A percentile compares a stretch with the other conserved stretches of the same genome.
Evolutionary conservation across 768 basidiomycete genomes (phyloP).

Genomic region (Crassisporium funariophilum): DNA sequence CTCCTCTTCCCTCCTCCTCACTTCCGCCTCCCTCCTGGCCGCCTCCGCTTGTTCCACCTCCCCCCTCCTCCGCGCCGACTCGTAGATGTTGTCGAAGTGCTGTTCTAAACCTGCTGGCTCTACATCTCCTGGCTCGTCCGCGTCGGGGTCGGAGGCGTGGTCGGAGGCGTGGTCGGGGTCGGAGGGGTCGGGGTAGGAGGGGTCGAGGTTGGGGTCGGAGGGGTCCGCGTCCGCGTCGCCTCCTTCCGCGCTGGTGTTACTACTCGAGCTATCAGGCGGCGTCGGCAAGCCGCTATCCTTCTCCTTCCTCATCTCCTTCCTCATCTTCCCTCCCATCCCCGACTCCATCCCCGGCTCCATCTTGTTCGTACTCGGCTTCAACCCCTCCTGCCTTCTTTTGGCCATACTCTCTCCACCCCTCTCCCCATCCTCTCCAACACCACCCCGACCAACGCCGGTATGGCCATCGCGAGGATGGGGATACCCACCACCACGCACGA

Average conservation of each 20-base stretch:
- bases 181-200: no score
- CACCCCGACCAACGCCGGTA: neutral
- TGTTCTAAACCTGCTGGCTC: no score
- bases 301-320: constrained; percentile 2
- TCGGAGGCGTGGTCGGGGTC: no score
- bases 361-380: neutral
- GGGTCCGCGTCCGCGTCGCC: neutral
- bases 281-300: neutral
- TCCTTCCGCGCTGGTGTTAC: neutral
- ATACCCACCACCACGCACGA: neutral
- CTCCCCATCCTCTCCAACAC: neutral
- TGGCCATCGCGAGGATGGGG: constrained; percentile 11
- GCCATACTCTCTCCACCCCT: neutral
- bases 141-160: no score
- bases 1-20: no score
- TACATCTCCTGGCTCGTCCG: no score
- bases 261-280: constrained; percentile 1
- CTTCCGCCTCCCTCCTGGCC: no score
- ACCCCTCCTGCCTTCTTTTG: neutral
- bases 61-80: no score
- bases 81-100: no score
- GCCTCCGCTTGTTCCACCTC: no score
- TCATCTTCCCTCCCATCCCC: constrained; percentile 1
- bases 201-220: no score
- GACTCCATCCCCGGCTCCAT: neutral